These are phyloP conservation scores for Botrytis pseudocinerea DNA, from an alignment of 2,329 filamentous ascomycete species.

Conservation along the genomic window DNA sequence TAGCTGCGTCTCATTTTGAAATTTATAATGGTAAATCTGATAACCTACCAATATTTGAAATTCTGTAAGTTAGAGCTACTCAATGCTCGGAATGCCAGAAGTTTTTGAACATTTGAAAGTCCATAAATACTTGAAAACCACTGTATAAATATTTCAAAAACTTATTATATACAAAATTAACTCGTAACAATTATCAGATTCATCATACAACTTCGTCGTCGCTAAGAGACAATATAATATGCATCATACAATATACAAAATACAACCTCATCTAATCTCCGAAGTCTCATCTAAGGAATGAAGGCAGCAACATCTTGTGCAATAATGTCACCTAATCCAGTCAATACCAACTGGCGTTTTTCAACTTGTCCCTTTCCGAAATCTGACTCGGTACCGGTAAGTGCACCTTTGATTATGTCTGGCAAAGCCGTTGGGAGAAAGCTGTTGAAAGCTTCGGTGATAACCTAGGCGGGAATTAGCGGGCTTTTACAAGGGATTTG, in stretches of 20 bases:
- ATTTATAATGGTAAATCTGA: background rate
- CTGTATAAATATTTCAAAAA: background rate
- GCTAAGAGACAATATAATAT: background rate
- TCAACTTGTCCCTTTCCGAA: background rate
- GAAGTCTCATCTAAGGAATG: background rate
- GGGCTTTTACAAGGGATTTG: background rate
- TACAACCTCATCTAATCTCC: background rate
- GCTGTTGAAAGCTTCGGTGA: background rate
- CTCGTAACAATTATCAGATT: background rate
- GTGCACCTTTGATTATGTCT: background rate
- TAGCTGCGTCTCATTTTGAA: background rate
- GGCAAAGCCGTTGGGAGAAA: background rate
- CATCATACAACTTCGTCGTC: background rate
- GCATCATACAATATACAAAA: background rate
- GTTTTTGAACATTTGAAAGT: background rate
- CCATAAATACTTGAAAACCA: background rate
- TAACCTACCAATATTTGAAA: background rate
- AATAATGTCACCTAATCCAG: background rate
- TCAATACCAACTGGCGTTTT: constrained; percentile 4
- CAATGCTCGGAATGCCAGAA: too few relatives aligned
- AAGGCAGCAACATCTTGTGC: background rate
- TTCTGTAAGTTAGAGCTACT: too few relatives aligned
- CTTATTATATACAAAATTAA: background rate
- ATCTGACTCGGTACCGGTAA: background rate
- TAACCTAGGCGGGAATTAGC: too few relatives aligned